Evolutionary conservation across 371 early-diverging fungal species (phyloP).

Genomic region (Rhizopus stolonifer): DNA sequence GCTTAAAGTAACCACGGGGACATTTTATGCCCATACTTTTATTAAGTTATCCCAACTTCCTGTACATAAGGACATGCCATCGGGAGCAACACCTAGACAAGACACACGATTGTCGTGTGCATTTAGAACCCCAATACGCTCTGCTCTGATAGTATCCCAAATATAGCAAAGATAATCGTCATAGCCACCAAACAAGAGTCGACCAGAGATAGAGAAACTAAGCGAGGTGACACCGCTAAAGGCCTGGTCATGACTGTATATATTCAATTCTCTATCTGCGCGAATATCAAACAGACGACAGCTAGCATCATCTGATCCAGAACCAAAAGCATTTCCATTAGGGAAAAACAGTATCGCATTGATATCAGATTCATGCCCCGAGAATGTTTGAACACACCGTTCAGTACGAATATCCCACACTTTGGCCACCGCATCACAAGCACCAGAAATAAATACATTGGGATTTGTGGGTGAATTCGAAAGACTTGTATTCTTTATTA

Average conservation of each 20-base stretch:
- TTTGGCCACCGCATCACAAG: constrained; percentile 96
- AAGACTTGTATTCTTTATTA: too few species aligned
- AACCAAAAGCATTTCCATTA: constrained; percentile 96
- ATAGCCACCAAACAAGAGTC: constrained; percentile 95
- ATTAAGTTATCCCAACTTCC: constrained; percentile 96
- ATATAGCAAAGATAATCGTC: constrained; percentile 98
- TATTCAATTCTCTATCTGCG: constrained; percentile 94
- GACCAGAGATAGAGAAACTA: constrained; percentile 92
- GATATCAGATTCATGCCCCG: constrained; percentile 96
- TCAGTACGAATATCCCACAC: constrained; percentile 96
- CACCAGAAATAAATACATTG: constrained; percentile 94
- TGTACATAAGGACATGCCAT: constrained; percentile 97
- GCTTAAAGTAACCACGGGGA: too few species aligned
- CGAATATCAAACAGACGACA: constrained; percentile 96
- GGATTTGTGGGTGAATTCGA: constrained; percentile 73
- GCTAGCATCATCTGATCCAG: constrained; percentile 96
- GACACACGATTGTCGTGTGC: constrained; percentile 97
- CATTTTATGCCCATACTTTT: constrained; percentile 59
- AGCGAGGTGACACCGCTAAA: constrained; percentile 96
- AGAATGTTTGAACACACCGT: constrained; percentile 94
- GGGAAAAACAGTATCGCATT: constrained; percentile 98
- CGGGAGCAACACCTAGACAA: constrained; percentile 91
- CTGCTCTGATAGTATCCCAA: constrained; percentile 96
- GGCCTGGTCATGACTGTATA: constrained; percentile 94
- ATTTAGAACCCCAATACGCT: constrained; percentile 90